Evolutionary conservation across 2,329 filamentous ascomycete genomes (phyloP).

Genomic region (Alternaria infectoria): DNA sequence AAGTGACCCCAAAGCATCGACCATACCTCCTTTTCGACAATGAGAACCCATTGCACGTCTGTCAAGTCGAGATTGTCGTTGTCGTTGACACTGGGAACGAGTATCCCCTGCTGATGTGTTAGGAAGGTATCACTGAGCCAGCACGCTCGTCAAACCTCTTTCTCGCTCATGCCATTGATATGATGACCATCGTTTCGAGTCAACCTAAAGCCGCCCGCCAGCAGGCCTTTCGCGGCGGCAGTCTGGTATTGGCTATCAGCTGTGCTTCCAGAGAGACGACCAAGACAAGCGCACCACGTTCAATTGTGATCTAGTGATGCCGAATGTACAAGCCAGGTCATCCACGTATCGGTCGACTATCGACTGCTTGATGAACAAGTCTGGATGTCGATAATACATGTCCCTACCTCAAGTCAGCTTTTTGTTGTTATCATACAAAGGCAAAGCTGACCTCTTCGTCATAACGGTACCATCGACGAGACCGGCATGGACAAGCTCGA

Average conservation of each 20-base stretch:
- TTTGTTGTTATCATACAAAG: neutral
- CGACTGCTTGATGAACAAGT: constrained; percentile 72
- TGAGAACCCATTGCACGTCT: constrained; percentile 67
- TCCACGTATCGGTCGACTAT: constrained; percentile 76
- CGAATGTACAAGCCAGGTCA: constrained; percentile 73
- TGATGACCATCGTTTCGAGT: constrained; percentile 54
- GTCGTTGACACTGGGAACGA: constrained; percentile 63
- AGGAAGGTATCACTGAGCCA: neutral
- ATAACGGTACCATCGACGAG: constrained; percentile 56
- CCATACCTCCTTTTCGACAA: constrained; percentile 79
- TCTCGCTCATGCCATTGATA: constrained; percentile 49
- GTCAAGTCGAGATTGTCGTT: constrained; percentile 60
- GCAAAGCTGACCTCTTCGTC: constrained; percentile 60
- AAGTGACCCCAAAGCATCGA: neutral
- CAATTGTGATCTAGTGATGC: constrained; percentile 66
- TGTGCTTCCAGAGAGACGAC: constrained; percentile 31
- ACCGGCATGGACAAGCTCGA: constrained; percentile 62
- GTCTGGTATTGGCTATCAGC: constrained; percentile 56
- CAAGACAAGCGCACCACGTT: constrained; percentile 66
- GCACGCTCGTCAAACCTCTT: constrained; percentile 41
- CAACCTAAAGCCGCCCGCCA: constrained; percentile 65
- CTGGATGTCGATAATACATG: constrained; percentile 78
- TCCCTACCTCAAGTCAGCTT: constrained; percentile 60
- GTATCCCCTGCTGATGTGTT: constrained; percentile 59
- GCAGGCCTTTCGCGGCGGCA: constrained; percentile 74